Base-by-base conservation (phyloP, 1,284 basidiomycete genomes). In the Cystobasidium sp. region DNA sequence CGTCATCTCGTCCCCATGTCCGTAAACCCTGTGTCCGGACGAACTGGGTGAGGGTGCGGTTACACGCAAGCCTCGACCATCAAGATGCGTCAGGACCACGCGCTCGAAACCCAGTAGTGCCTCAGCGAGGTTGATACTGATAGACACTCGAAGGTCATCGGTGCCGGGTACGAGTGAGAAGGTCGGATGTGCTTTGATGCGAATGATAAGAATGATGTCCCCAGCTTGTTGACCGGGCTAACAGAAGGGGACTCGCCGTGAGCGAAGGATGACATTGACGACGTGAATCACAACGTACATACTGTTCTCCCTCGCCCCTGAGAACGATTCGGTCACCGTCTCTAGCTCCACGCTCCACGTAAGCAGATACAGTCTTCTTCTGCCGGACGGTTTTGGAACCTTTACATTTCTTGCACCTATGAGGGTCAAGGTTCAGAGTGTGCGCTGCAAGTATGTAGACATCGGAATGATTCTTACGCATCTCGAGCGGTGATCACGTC, bases 341-440 rank as follows among this genome's bases (percentile, higher is more conserved):
- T 7, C 88, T 83, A 87, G 94, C 94, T n/a, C 95, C 95, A 69
- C 89, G 89, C 79, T 95, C 92, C 56, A 98, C 87, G 77, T 88
- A 86, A 39, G 95, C 90, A 78, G 94, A 92, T 77, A 93, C 89
- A 65, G 91, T 88, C 62, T 90, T 92, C 85, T 94, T 97, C 80
- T 94, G 93, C 79, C 90, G 90, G 56, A 91, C 87, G 0, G 89
- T 91, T 82, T 90, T 91, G 69, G 87, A 86, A 9, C 95, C 95
- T 81, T 96, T 95, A 84, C 95, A 99, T 81, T 93, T 95, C 83
- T 94, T 97, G 85, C 95, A 98, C 76, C 92, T 94, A 79, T 31
- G 52, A 16, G 39, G 24, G 12, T 18, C n/a, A n/a, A 20, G 5
- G 22, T 12, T 20, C 3, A 8, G 10, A 14, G 0, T 20, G 18